phyloP scores from a whole-genome alignment of 164 flowering plant species.

The Protea cynaroides region DNA sequence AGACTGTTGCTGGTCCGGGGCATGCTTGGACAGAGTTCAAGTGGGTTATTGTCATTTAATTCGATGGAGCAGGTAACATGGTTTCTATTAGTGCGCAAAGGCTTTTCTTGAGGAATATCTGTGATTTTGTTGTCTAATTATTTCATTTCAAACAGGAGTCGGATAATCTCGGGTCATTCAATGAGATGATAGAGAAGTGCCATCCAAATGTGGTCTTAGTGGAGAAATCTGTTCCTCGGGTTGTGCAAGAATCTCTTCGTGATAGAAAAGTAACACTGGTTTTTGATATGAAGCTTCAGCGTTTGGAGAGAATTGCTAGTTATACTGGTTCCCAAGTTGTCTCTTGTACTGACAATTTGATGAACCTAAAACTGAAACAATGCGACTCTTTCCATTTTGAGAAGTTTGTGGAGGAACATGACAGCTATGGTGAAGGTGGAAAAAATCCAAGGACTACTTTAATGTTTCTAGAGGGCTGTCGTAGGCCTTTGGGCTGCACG shows the following conservation, averaged over 20 bases:
- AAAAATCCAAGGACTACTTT: constrained; percentile 66
- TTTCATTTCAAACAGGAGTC: constrained; percentile 43
- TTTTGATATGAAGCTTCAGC: constrained; percentile 90
- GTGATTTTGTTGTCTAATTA: constrained; percentile 10
- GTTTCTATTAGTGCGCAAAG: neutral
- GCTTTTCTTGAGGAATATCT: neutral
- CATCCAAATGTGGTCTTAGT: constrained; percentile 83
- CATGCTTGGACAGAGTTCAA: constrained; percentile 56
- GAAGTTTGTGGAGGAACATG: constrained; percentile 70
- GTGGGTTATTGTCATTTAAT: constrained; percentile 63
- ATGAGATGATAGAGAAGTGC: constrained; percentile 57
- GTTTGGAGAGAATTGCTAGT: constrained; percentile 76
- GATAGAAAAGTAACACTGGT: constrained; percentile 76
- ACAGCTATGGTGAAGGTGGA: constrained; percentile 47
- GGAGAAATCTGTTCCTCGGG: constrained; percentile 85
- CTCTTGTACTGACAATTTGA: constrained; percentile 40
- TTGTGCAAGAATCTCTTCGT: constrained; percentile 67
- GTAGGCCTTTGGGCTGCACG: constrained; percentile 76
- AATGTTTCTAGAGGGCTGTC: constrained; percentile 93
- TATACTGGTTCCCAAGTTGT: constrained; percentile 76
- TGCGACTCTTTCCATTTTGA: constrained; percentile 72
- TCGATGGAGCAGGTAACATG: constrained; percentile 65
- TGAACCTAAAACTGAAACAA: constrained; percentile 54
- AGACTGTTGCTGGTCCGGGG: constrained; percentile 68
- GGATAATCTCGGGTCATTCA: constrained; percentile 37